Evolutionary conservation across 768 basidiomycete species (phyloP).

Genomic region (Termitomyces sp.): DNA sequence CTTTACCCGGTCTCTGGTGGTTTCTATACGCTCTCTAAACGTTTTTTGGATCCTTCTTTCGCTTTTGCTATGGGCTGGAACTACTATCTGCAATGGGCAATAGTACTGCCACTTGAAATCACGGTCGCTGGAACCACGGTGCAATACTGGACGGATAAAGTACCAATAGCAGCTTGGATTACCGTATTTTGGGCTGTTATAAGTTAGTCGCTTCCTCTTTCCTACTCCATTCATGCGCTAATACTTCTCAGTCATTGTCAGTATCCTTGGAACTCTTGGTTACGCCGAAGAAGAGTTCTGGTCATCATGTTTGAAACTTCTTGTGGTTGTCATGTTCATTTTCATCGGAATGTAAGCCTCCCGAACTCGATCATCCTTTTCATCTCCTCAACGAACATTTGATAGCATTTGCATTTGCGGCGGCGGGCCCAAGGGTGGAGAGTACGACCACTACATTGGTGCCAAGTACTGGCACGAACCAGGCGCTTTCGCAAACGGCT

Average conservation of each 20-base stretch:
- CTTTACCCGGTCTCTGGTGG: constrained; percentile 43
- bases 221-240: neutral
- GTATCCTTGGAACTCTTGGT: constrained; percentile 39
- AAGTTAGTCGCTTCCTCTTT: constrained; percentile 15
- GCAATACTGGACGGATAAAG: constrained; percentile 34
- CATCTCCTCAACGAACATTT: neutral
- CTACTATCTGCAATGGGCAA: constrained; percentile 41
- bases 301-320: constrained; percentile 42
- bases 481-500: constrained; percentile 38
- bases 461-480: constrained; percentile 31
- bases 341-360: constrained; percentile 35
- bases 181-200: constrained; percentile 38
- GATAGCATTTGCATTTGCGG: constrained; percentile 34
- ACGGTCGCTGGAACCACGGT: constrained; percentile 40
- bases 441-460: constrained; percentile 32
- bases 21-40: constrained; percentile 40
- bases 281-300: constrained; percentile 46
- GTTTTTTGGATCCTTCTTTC: constrained; percentile 41
- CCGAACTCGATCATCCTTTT: neutral
- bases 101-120: constrained; percentile 38
- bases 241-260: constrained; percentile 25
- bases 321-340: constrained; percentile 40
- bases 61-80: constrained; percentile 48
- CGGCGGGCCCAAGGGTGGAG: constrained; percentile 31
- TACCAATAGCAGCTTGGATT: constrained; percentile 38